Conservation (phyloP, 257 asterid species). For the Plantago elongata region DNA sequence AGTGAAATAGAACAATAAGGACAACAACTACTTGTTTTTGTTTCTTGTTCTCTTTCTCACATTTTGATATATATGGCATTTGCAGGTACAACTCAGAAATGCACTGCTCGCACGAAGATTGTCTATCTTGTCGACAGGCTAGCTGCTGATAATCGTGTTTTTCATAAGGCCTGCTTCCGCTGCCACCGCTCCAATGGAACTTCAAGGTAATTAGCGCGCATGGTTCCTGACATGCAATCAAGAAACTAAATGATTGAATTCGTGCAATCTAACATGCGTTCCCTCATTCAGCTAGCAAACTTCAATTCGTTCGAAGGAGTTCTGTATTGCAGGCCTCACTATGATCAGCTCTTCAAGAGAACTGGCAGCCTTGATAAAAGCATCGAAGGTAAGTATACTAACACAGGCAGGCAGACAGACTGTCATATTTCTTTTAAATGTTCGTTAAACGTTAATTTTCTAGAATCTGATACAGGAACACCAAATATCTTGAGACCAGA, state of each 20-base stretch:
- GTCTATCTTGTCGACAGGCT: conserved; percentile 61
- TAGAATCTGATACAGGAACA: conserved; percentile 34
- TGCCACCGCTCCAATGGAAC: conserved; percentile 75
- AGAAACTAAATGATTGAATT: not conserved
- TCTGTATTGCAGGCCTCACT: conserved; percentile 66
- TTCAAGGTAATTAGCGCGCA: conserved; percentile 56
- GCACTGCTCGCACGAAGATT: conserved; percentile 54
- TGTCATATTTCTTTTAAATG: not conserved
- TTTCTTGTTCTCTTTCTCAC: conserved; percentile 34
- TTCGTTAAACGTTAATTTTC: not conserved
- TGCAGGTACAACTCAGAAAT: conserved; percentile 53
- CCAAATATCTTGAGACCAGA: conserved; percentile 56
- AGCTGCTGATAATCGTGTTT: conserved; percentile 55
- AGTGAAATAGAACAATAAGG: conserved; percentile 22
- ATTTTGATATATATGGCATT: conserved; percentile 37
- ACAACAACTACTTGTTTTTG: not conserved
- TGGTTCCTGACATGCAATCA: not conserved
- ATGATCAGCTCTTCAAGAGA: conserved; percentile 68
- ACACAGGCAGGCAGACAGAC: no score
- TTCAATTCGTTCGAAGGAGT: conserved; percentile 84
- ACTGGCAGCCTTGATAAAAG: conserved; percentile 84
- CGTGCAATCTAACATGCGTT: not conserved
- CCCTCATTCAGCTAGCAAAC: conserved; percentile 49
- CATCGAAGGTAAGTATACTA: conserved; percentile 44
- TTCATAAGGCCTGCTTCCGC: conserved; percentile 73